Conservation (phyloP, 1,284 basidiomycete genomes). For the Ustilago hordei region DNA sequence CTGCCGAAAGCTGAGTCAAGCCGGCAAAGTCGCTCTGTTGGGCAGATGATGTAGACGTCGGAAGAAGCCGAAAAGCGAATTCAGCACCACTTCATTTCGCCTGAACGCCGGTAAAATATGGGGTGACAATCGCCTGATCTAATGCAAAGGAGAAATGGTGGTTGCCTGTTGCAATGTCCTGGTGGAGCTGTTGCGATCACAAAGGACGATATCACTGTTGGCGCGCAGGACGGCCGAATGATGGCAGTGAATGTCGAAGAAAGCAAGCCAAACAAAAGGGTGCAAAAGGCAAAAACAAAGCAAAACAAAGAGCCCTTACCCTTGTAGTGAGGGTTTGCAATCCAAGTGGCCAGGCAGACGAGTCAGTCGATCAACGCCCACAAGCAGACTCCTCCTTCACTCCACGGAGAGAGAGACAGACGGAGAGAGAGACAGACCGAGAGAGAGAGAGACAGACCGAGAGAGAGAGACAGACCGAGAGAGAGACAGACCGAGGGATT, state of each 20-base stretch:
- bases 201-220: not conserved
- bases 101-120: not conserved
- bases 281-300: not conserved
- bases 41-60: not conserved
- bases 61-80: conserved; percentile 10
- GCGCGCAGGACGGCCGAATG: not conserved
- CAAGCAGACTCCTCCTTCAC: not conserved
- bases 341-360: not conserved
- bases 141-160: conserved; percentile 8
- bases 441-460: not conserved
- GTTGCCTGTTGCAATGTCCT: not conserved
- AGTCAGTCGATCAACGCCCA: not conserved
- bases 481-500: no score
- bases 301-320: no score
- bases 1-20: not conserved
- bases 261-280: not conserved
- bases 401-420: not conserved
- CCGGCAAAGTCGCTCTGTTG: not conserved
- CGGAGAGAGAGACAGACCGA: not conserved
- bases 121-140: conserved; percentile 8
- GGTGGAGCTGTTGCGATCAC: not conserved
- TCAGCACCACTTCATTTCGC: conserved; percentile 32
- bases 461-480: not conserved
- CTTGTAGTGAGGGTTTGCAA: not conserved
- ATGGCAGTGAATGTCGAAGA: not conserved